phyloP scores from a whole-genome alignment of 139 green algal species.

The Chlamydomonas sp. region DNA sequence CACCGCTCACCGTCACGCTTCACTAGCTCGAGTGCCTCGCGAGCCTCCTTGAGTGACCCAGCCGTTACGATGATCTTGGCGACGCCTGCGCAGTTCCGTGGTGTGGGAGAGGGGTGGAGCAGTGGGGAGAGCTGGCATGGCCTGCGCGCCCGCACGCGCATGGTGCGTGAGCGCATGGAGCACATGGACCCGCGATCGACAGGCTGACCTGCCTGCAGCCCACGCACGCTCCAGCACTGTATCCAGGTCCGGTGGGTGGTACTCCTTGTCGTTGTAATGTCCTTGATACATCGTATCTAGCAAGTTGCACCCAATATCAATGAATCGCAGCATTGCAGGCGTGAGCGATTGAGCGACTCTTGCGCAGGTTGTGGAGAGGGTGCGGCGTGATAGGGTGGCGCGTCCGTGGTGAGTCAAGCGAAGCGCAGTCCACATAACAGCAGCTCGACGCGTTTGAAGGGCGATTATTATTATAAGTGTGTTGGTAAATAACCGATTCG shows the following conservation, averaged over 20 bases:
- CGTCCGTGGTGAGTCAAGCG: too few relatives aligned
- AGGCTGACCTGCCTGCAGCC: conserved; percentile 26
- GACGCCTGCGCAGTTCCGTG: conserved; percentile 28
- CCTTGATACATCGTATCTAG: conserved; percentile 67
- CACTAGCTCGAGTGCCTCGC: conserved; percentile 44
- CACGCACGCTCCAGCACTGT: conserved; percentile 52
- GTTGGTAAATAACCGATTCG: too few relatives aligned
- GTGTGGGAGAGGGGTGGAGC: neutral
- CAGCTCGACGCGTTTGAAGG: too few relatives aligned
- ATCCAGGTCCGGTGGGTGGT: conserved; percentile 53
- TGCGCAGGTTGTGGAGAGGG: too few relatives aligned
- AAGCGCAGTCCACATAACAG: too few relatives aligned
- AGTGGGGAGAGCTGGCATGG: neutral
- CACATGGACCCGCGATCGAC: neutral
- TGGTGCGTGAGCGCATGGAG: too few relatives aligned
- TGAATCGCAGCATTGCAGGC: too few relatives aligned
- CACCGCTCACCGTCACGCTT: conserved; percentile 14
- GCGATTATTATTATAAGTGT: too few relatives aligned
- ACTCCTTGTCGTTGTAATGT: conserved; percentile 54
- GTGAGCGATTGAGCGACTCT: too few relatives aligned
- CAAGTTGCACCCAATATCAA: conserved; percentile 75
- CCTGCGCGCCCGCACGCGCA: too few relatives aligned
- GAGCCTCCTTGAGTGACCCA: conserved; percentile 46
- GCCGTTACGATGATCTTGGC: conserved; percentile 67
- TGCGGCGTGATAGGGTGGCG: too few relatives aligned